Percentiles rank a stretch among this genome's conserved stretches.
phyloP scores from a whole-genome alignment of 305 asterid species.

The Fraxinus xanthoxyloides region DNA sequence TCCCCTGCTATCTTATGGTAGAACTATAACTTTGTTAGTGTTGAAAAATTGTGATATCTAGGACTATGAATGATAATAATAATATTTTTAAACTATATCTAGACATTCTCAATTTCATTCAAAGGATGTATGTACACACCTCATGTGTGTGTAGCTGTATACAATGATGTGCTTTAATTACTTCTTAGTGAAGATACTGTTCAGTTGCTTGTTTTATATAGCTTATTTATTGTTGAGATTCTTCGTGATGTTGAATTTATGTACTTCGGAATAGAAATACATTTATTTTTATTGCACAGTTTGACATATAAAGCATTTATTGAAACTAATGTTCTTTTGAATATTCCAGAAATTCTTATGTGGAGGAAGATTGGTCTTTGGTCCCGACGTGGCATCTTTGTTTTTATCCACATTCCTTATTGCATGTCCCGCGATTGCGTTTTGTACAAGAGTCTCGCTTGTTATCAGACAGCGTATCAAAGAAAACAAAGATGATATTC shows the following conservation, averaged over 20 bases:
- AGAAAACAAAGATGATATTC: constrained; percentile 40
- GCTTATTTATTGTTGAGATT: not conserved
- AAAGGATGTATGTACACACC: not conserved
- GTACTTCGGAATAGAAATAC: not conserved
- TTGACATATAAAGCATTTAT: not conserved
- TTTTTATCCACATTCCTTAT: constrained; percentile 53
- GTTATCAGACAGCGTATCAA: constrained; percentile 31
- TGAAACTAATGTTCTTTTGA: constrained; percentile 16
- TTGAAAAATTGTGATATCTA: not conserved
- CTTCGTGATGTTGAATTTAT: not conserved
- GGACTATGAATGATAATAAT: not conserved
- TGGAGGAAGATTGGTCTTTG: constrained; percentile 83
- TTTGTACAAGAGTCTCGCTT: constrained; percentile 47
- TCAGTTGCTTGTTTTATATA: not conserved
- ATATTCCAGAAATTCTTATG: constrained; percentile 62
- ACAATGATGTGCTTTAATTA: not conserved
- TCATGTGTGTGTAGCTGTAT: not conserved
- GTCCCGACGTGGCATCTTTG: constrained; percentile 75
- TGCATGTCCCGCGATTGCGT: constrained; percentile 59
- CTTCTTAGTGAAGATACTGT: not conserved
- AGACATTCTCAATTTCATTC: constrained; percentile 3
- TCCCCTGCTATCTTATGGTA: not conserved
- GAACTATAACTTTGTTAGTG: not conserved
- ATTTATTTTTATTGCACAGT: not conserved
- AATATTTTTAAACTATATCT: not conserved